A percentile compares a stretch with the other conserved stretches of the same genome.
Conservation (phyloP, 805 yeast genomes). For the Candida boidinii region DNA sequence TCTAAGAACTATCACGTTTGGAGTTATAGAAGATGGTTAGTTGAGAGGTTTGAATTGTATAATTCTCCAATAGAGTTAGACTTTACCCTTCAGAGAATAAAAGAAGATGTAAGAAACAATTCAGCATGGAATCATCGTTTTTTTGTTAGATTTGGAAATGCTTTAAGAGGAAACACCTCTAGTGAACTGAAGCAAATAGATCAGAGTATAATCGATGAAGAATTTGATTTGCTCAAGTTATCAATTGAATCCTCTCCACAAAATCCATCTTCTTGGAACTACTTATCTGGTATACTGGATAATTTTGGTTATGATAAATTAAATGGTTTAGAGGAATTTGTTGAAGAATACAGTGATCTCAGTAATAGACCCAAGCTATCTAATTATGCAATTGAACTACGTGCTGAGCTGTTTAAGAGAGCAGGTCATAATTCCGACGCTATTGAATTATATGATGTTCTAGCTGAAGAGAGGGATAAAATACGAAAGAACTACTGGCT, state of each 20-base stretch:
- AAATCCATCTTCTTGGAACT: conserved; percentile 83
- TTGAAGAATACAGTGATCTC: conserved; percentile 36
- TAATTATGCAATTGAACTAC: conserved; percentile 54
- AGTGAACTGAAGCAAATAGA: conserved; percentile 5
- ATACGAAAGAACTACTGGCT: conserved; percentile 25
- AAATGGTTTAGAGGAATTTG: conserved; percentile 35
- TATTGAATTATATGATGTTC: conserved; percentile 35
- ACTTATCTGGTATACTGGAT: conserved; percentile 51
- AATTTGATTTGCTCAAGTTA: conserved; percentile 41
- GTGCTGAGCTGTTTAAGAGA: conserved; percentile 40
- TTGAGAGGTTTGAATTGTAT: conserved; percentile 43
- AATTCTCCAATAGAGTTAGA: conserved; percentile 36
- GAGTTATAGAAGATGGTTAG: conserved; percentile 86
- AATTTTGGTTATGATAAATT: conserved; percentile 19
- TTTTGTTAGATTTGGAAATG: conserved; percentile 36
- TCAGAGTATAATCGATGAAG: conserved; percentile 27
- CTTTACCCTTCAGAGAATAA: conserved; percentile 40
- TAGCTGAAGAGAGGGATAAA: conserved; percentile 30
- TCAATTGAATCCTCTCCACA: conserved; percentile 60
- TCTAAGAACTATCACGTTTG: conserved; percentile 93
- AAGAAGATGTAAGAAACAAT: conserved; percentile 71
- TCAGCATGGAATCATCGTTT: conserved; percentile 90
- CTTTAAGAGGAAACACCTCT: too few species aligned
- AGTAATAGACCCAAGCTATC: conserved; percentile 27
- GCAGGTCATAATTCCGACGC: conserved; percentile 27